Evolutionary conservation across 805 yeast species (phyloP).

Genomic region (Saccharomycopsis amapae): DNA sequence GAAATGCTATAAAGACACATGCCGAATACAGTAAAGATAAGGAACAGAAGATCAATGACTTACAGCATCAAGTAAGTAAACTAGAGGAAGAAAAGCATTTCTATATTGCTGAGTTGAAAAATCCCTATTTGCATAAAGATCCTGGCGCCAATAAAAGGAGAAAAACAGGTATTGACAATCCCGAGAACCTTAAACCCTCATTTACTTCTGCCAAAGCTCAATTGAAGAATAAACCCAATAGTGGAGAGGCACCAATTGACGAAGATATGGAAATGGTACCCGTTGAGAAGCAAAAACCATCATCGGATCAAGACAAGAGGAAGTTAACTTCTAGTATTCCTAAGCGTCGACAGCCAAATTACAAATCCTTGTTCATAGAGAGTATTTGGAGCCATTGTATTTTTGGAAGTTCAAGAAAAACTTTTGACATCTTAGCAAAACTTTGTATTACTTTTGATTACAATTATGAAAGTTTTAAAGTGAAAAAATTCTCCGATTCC

Average conservation of each 20-base stretch:
- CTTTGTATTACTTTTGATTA: constrained; percentile 29
- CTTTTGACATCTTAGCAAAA: constrained; percentile 31
- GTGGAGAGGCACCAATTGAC: not conserved
- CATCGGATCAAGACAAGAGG: not conserved
- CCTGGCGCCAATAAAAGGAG: constrained; percentile 20
- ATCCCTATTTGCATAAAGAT: constrained; percentile 18
- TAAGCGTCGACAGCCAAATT: constrained; percentile 26
- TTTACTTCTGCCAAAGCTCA: not conserved
- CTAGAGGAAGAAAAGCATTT: constrained; percentile 52
- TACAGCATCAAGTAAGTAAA: constrained; percentile 37
- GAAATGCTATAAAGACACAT: constrained; percentile 24
- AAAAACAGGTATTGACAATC: not conserved
- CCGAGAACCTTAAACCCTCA: not conserved
- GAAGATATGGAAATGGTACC: too few species aligned
- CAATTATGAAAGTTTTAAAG: constrained; percentile 24
- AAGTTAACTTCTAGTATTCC: not conserved
- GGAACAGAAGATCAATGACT: constrained; percentile 32
- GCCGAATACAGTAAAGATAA: constrained; percentile 26
- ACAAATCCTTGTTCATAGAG: constrained; percentile 36
- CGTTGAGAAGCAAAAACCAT: constrained; percentile 19
- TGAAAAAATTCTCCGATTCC: constrained; percentile 28
- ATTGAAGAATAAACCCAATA: not conserved
- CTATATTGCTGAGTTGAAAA: constrained; percentile 41
- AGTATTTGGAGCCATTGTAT: constrained; percentile 30
- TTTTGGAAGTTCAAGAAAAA: constrained; percentile 30